Evolutionary conservation across 2,329 filamentous ascomycete genomes (phyloP), one percentile per base, ranked within the genome.

Genomic region (Pezicula neosporulosa): DNA sequence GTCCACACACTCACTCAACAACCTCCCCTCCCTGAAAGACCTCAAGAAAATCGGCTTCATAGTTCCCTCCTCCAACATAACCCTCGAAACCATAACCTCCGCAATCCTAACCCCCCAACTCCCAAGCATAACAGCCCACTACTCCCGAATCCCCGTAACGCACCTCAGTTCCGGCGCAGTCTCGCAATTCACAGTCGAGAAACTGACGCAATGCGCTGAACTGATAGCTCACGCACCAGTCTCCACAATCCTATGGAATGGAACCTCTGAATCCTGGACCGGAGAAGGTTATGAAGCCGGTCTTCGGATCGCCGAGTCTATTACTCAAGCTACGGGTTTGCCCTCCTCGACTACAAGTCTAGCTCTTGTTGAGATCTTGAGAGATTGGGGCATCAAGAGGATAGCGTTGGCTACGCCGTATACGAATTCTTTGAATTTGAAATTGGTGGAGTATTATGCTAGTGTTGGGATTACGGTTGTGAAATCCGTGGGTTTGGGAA

Each of bases 11-110:
- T n/a, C n/a, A 28, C 38, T 48, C 35, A 28, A 41, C 46, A 48
- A 48, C 35, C 35, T 48, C 13, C 18, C 35, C 13, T 42, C 46
- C 19, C 41, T 48, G 33, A 48, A 48, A 28, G 46, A 48, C 36
- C 28, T 48, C 36, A 48, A 41, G 24, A 48, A 48, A 13, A 42
- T 48, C 9, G 30, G 46, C 24, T 48, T 48, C 46, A 48, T 48
- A 18, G 27, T 39, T 12, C 36, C 46, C 24, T 48, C 46, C n/a
- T 48, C 46, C 21, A 48, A 48, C 28, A 36, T 41, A 18, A 36
- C 46, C 15, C 36, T 48, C 18, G 36, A 48, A 48, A 42, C 41
- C 36, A 13, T 42, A 7, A 48, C 46, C 36, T 39, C 46, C 4
- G 30, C 46, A 13, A 39, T 48, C 13, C 15, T 42, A n/a, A 27